These are phyloP conservation scores for Phanerochaete carnosa DNA, from an alignment of 768 basidiomycete species.

Conservation along the genomic window DNA sequence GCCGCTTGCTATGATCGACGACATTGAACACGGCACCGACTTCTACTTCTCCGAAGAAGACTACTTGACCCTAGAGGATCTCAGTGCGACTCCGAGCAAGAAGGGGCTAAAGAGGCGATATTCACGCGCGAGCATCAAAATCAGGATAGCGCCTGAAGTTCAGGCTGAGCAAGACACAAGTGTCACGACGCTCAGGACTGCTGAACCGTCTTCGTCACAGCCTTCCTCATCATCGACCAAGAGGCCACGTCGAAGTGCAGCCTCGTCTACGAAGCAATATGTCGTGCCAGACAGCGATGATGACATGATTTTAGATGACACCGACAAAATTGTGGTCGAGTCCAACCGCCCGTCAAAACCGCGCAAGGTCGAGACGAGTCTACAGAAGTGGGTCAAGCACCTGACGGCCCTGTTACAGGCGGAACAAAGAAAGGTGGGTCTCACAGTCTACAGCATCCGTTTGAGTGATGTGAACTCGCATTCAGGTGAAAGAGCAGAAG, in stretches of 20 bases:
- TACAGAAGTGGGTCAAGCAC: conserved; percentile 69
- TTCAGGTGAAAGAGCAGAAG: conserved; percentile 63
- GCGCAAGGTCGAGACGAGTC: conserved; percentile 38
- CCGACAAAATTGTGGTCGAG: conserved; percentile 26
- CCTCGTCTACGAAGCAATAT: conserved; percentile 54
- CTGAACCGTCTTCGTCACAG: conserved; percentile 18
- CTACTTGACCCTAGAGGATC: conserved; percentile 43
- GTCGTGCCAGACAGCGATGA: conserved; percentile 70
- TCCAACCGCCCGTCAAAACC: conserved; percentile 30
- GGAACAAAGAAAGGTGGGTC: conserved; percentile 66
- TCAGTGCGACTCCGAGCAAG: conserved; percentile 13
- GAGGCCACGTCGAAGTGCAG: conserved; percentile 58
- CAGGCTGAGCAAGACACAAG: not conserved
- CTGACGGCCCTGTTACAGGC: conserved; percentile 54
- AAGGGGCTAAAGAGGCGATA: conserved; percentile 9
- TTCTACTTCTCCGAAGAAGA: conserved; percentile 72
- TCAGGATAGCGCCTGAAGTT: conserved; percentile 27
- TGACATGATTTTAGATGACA: conserved; percentile 45
- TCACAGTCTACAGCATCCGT: not conserved
- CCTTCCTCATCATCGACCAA: conserved; percentile 34
- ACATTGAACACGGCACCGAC: conserved; percentile 62
- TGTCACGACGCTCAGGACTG: no score
- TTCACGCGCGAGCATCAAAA: conserved; percentile 24
- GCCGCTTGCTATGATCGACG: conserved; percentile 53
- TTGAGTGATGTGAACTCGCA: not conserved